Evolutionary conservation across 148 eudicot genomes (phyloP).

Genomic region (Vaccinium myrtillus): DNA sequence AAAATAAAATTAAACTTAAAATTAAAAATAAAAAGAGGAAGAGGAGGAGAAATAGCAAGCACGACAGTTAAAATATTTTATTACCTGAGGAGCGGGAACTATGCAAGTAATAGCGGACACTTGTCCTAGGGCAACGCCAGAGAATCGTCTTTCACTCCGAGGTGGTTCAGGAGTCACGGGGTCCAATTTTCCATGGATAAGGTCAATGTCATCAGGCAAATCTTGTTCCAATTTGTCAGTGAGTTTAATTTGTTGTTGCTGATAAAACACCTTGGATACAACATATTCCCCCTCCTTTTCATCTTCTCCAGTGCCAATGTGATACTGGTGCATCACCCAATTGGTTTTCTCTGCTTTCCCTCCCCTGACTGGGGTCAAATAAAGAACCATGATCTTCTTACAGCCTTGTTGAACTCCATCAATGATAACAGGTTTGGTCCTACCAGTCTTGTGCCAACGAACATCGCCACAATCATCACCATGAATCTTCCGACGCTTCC

Average conservation of each 20-base stretch:
- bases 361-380: conserved; percentile 55
- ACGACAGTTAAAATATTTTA: neutral
- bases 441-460: conserved; percentile 98
- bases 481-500: conserved; percentile 88
- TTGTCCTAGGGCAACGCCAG: conserved; percentile 23
- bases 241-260: conserved; percentile 66
- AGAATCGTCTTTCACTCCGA: conserved; percentile 36
- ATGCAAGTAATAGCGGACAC: conserved; percentile 22
- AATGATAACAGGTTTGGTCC: conserved; percentile 71
- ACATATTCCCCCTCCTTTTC: conserved; percentile 85
- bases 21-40: no score
- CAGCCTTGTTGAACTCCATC: conserved; percentile 78
- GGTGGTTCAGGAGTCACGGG: conserved; percentile 74
- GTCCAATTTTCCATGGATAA: conserved; percentile 41
- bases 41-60: neutral
- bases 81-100: conserved; percentile 42
- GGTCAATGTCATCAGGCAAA: conserved; percentile 34
- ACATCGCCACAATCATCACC: conserved; percentile 69
- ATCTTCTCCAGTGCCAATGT: conserved; percentile 77
- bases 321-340: conserved; percentile 99
- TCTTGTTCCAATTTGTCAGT: conserved; percentile 43
- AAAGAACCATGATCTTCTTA: conserved; percentile 95
- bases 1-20: no score
- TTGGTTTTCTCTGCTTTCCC: conserved; percentile 86
- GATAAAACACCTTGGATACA: conserved; percentile 80